phyloP scores from a whole-genome alignment of 768 basidiomycete genomes.

The Lentinula aciculospora region DNA sequence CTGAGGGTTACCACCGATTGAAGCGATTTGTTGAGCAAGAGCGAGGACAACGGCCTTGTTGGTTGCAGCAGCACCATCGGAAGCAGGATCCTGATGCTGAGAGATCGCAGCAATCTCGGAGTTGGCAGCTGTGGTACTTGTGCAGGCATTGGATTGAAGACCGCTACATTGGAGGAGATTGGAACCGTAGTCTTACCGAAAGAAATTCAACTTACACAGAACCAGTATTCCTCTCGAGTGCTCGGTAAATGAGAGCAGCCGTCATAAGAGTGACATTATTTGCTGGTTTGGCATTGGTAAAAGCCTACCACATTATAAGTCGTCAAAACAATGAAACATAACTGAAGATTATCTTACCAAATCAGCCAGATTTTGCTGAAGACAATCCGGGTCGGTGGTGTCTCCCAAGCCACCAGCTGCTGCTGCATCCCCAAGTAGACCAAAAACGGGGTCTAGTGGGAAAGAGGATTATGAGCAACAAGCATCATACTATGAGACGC shows the following conservation, averaged over 20 bases:
- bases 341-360: neutral
- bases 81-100: slow-evolving; percentile 68
- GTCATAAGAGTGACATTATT: slow-evolving; percentile 51
- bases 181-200: neutral
- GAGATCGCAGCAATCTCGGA: slow-evolving; percentile 61
- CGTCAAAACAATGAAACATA: neutral
- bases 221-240: slow-evolving; percentile 63
- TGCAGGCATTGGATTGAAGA: slow-evolving; percentile 41
- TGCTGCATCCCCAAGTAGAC: slow-evolving; percentile 60
- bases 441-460: slow-evolving; percentile 48
- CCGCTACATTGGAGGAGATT: slow-evolving; percentile 29
- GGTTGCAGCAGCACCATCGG: slow-evolving; percentile 43
- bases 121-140: slow-evolving; percentile 48
- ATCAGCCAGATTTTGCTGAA: slow-evolving; percentile 43
- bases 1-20: slow-evolving; percentile 57
- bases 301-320: slow-evolving; percentile 56
- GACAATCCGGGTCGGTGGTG: slow-evolving; percentile 35
- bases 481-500: neutral
- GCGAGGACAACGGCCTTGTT: slow-evolving; percentile 63
- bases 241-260: slow-evolving; percentile 55
- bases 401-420: slow-evolving; percentile 48
- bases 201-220: neutral
- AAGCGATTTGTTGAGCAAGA: slow-evolving; percentile 57
- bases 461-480: neutral
- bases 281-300: slow-evolving; percentile 65